These are phyloP conservation scores for Pholiota microspora DNA, from an alignment of 768 basidiomycete species.

Conservation along the genomic window DNA sequence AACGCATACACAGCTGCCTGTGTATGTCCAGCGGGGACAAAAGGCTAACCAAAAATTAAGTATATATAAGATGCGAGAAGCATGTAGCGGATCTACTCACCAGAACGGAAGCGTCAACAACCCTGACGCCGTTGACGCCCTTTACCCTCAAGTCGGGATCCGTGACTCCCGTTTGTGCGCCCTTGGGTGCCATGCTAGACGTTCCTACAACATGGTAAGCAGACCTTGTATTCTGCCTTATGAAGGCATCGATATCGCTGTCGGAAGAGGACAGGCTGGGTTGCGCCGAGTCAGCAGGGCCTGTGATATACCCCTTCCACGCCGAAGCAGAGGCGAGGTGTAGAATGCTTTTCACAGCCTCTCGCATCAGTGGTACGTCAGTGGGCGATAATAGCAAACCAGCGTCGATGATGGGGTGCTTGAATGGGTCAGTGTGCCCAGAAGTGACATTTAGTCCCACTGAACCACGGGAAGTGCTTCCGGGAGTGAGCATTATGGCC, in stretches of 20 bases:
- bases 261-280: conserved; percentile 19
- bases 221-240: conserved; percentile 17
- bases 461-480: conserved; percentile 1
- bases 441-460: not conserved
- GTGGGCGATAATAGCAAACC: conserved; percentile 4
- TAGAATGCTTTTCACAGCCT: conserved; percentile 18
- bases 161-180: conserved; percentile 25
- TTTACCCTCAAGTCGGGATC: conserved; percentile 31
- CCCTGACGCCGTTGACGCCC: conserved; percentile 24
- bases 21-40: conserved; percentile 27
- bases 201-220: conserved; percentile 28
- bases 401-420: not conserved
- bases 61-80: not conserved
- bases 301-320: conserved; percentile 25
- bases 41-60: conserved; percentile 12
- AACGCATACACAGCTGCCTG: conserved; percentile 30
- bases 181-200: conserved; percentile 25
- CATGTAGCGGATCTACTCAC: conserved; percentile 17
- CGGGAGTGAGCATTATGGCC: conserved; percentile 18
- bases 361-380: conserved; percentile 24
- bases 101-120: conserved; percentile 33
- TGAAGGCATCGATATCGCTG: conserved; percentile 18
- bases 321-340: conserved; percentile 22
- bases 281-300: conserved; percentile 9
- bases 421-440: not conserved